Base-by-base conservation (phyloP, 169 alveolate genomes). In the Eimeria falciformis region DNA sequence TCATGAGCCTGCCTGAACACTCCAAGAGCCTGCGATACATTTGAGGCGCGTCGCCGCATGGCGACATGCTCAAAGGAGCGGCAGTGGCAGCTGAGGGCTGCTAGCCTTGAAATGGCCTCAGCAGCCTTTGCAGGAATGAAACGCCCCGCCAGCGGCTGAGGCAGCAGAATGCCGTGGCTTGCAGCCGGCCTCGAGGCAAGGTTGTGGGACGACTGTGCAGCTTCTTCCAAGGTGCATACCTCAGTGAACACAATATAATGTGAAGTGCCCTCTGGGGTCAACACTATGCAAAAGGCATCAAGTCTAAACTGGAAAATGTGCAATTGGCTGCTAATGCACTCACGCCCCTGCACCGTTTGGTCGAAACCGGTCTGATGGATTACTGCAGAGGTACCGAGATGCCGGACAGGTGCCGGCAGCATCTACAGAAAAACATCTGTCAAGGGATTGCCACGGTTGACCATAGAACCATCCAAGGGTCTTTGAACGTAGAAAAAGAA, bases 1-100 rank as follows among this genome's bases (percentile, higher is more conserved):
- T 81, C 90, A 81, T 81, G 90, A 81, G 45, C 90, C 90, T 81
- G 90, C 90, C 90, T 56, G 77, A 81, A 37, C 90, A 81, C 90
- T 81, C 90, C 90, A 55, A 81, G 90, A 68, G 68, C 90, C 73
- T 81, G 90, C 90, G 78, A 81, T 56, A 81, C 75, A 56, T 75
- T 18, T 37, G 90, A 21, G 90, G 77, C 53, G 90, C 90, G 68
- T 81, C 58, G 77, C 90, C 90, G 65, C 23, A 58, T 21, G 90
- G 90, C 77, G 58, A 81, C 77, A n/a, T 75, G 90, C 90, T 75
- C 77, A 11, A 68, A 53, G 23, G 90, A 43, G 90, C 56, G 77
- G 55, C 53, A 25, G 75, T 56, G 33, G 77, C 90, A 71, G 37
- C 23, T 12, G 90, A 27, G 90, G 90, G 77, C 90, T 43, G 77